These are phyloP conservation scores for Pelargonium fulgidum DNA, from an alignment of 441 rosid species.

Conservation along the genomic window DNA sequence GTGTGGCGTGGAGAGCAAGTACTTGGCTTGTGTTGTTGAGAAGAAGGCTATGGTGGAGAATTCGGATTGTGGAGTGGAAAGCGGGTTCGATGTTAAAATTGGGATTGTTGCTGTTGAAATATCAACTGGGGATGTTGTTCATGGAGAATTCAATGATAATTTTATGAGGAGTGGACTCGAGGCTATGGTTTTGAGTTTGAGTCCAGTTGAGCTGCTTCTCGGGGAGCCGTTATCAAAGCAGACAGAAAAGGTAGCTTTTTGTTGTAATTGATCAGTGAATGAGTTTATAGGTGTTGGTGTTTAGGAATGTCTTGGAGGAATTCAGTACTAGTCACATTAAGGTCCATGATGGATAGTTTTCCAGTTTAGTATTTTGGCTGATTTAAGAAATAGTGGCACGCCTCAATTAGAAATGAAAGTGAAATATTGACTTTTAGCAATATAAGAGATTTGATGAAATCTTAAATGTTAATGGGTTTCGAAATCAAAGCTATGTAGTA, in stretches of 20 bases:
- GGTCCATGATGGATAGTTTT: no score
- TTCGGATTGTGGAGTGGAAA: conserved; percentile 47
- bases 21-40: conserved; percentile 74
- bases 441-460: no score
- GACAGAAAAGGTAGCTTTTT: conserved; percentile 65
- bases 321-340: no score
- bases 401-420: no score
- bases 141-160: conserved; percentile 67
- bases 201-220: conserved; percentile 84
- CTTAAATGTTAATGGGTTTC: no score
- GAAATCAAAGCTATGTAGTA: no score
- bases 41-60: conserved; percentile 25
- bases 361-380: no score
- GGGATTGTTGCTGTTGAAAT: conserved; percentile 83
- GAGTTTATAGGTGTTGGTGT: no score
- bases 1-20: conserved; percentile 58
- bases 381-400: no score
- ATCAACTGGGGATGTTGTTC: conserved; percentile 82
- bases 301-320: no score
- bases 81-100: conserved; percentile 51
- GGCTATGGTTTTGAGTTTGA: conserved; percentile 68
- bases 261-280: not conserved
- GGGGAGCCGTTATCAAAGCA: conserved; percentile 64
- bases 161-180: conserved; percentile 75
- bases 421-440: no score